Evolutionary conservation across 2,329 filamentous ascomycete species (phyloP).

Genomic region (Cyphellophora attinorum): DNA sequence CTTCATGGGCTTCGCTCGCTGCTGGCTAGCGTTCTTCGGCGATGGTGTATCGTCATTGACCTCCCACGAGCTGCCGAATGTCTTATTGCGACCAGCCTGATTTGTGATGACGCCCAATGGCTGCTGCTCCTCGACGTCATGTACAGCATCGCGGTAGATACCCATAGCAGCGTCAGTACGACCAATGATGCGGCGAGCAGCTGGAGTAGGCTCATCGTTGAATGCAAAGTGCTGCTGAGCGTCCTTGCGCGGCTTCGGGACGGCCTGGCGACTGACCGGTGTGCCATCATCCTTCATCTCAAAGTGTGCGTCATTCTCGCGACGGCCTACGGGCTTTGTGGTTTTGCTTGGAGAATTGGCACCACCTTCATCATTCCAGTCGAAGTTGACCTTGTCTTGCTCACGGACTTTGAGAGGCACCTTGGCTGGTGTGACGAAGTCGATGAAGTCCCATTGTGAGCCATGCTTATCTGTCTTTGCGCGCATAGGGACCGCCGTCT

Average conservation of each 20-base stretch:
- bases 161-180: constrained; percentile 35
- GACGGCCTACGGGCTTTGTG: constrained; percentile 49
- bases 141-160: constrained; percentile 70
- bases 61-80: constrained; percentile 68
- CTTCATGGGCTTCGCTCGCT: constrained; percentile 9
- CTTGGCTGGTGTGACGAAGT: constrained; percentile 79
- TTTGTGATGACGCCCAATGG: constrained; percentile 62
- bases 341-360: constrained; percentile 29
- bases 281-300: constrained; percentile 62
- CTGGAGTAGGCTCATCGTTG: constrained; percentile 50
- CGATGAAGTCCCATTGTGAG: constrained; percentile 78
- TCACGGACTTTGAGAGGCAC: constrained; percentile 51
- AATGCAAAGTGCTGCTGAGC: constrained; percentile 78
- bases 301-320: constrained; percentile 74
- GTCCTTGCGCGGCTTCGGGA: constrained; percentile 58
- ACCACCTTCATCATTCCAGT: constrained; percentile 48
- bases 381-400: constrained; percentile 65
- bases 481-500: constrained; percentile 10
- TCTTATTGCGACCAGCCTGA: constrained; percentile 61
- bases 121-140: constrained; percentile 49
- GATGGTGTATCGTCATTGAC: constrained; percentile 55
- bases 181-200: constrained; percentile 27
- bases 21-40: constrained; percentile 25
- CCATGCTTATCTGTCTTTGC: constrained; percentile 34
- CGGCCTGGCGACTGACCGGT: constrained; percentile 14